phyloP scores from a whole-genome alignment of 2,329 filamentous ascomycete genomes.

The Colletotrichum sublineola region DNA sequence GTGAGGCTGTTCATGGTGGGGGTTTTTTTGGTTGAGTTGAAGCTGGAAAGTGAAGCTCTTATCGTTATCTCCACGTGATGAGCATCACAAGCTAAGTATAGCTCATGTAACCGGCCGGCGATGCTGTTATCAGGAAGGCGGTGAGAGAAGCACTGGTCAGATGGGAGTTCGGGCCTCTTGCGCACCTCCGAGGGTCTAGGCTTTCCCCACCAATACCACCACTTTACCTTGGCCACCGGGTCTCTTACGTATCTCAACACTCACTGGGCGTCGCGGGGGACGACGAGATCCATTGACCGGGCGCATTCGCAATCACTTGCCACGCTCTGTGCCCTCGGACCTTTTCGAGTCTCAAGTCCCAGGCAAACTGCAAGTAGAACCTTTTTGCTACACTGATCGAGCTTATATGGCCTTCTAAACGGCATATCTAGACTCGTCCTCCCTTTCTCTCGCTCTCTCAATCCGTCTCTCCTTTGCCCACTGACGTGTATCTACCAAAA shows the following conservation, averaged over 20 bases:
- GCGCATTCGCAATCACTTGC: slow-evolving; percentile 3
- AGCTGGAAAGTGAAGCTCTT: slow-evolving; percentile 42
- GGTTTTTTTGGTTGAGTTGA: slow-evolving; percentile 24
- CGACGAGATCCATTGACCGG: slow-evolving; percentile 1
- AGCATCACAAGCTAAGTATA: neutral
- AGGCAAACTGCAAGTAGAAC: neutral
- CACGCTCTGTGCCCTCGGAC: neutral
- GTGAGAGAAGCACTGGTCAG: neutral
- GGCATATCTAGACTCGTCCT: neutral
- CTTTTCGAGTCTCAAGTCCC: neutral
- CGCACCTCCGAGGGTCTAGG: slow-evolving; percentile 26
- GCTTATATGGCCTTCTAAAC: slow-evolving; percentile 16
- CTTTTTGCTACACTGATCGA: slow-evolving; percentile 12
- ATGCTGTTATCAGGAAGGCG: slow-evolving; percentile 14
- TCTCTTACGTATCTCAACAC: neutral
- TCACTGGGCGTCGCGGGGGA: slow-evolving; percentile 12
- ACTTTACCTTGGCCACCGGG: neutral
- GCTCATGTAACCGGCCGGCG: rapidly evolving
- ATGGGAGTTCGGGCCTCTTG: neutral
- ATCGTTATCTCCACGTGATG: slow-evolving; percentile 44
- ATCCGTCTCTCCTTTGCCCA: neutral
- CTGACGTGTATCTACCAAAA: neutral
- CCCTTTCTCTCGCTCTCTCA: neutral
- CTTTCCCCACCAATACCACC: slow-evolving; percentile 15
- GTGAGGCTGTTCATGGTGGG: slow-evolving; percentile 35